phyloP scores from a whole-genome alignment of 176 grass and related monocot species.

The Phoenix dactylifera region DNA sequence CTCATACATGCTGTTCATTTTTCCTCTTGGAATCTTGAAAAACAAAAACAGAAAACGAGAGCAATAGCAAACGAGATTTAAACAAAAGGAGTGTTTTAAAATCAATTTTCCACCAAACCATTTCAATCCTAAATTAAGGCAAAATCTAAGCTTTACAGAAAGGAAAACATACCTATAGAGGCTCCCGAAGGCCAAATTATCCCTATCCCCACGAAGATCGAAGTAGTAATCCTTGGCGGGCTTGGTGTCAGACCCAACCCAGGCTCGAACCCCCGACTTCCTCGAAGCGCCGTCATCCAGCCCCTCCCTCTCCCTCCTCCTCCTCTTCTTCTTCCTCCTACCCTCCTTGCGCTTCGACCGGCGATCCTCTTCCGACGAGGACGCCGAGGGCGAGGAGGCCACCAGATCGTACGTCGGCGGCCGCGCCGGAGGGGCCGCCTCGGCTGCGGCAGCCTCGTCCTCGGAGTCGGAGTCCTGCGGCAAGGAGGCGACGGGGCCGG shows the following conservation, averaged over 20 bases:
- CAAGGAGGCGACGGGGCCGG: conserved; percentile 4
- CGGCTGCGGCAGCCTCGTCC: conserved; percentile 21
- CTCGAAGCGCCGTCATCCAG: conserved; percentile 24
- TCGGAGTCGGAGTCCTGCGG: conserved; percentile 31
- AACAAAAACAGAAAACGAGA: not conserved
- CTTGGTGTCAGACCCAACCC: conserved; percentile 52
- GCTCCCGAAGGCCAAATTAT: conserved; percentile 84
- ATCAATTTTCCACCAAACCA: too few relatives aligned
- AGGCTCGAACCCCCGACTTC: conserved; percentile 56
- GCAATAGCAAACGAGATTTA: too few relatives aligned
- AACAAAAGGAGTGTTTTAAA: too few relatives aligned
- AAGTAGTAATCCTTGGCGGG: conserved; percentile 85
- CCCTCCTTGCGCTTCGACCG: conserved; percentile 25
- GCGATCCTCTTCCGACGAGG: conserved; percentile 44
- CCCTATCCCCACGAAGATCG: conserved; percentile 66
- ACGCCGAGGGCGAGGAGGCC: conserved; percentile 43
- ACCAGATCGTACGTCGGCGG: conserved; percentile 51
- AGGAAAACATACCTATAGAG: conserved; percentile 57
- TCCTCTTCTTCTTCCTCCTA: conserved; percentile 45
- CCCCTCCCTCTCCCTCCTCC: conserved; percentile 31
- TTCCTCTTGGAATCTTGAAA: not conserved
- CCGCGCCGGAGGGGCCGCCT: conserved; percentile 2
- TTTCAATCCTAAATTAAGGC: too few relatives aligned
- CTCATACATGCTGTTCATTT: too few relatives aligned
- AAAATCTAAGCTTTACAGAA: not conserved